A percentile compares a stretch with the other conserved stretches of the same genome.
Evolutionary conservation across 2,329 filamentous ascomycete species (phyloP).

Genomic region (Ophiostoma ips): DNA sequence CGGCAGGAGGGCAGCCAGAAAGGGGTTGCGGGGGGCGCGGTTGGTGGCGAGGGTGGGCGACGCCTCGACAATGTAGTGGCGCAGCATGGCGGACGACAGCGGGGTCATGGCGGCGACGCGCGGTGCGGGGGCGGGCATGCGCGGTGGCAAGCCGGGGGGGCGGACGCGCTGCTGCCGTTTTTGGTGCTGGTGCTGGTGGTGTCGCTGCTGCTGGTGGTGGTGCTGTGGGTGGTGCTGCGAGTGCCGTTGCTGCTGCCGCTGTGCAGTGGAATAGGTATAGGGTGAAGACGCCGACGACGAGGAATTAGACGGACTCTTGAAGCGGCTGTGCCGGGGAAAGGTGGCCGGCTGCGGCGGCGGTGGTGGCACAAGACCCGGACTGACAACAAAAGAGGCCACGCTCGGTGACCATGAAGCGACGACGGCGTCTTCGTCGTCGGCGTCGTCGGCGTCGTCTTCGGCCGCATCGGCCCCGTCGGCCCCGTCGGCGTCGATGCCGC

Average conservation of each 20-base stretch:
- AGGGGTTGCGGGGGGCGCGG: conserved; percentile 11
- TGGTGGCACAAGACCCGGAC: neutral
- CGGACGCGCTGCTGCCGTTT: neutral
- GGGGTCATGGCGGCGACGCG: conserved; percentile 12
- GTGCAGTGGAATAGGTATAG: neutral
- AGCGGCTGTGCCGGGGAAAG: neutral
- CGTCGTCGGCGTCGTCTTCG: neutral
- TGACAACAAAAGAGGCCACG: conserved; percentile 3
- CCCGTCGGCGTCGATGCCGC: neutral
- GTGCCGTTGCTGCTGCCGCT: neutral
- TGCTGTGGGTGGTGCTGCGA: neutral
- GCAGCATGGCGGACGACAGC: conserved; percentile 11
- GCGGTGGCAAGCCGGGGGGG: neutral
- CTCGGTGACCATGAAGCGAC: conserved; percentile 5
- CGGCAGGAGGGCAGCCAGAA: conserved; percentile 12
- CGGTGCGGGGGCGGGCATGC: neutral
- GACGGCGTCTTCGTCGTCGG: conserved; percentile 5
- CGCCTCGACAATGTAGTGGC: conserved; percentile 12
- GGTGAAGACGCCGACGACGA: neutral
- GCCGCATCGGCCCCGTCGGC: neutral
- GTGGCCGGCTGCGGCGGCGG: neutral
- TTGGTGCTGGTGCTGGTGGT: neutral
- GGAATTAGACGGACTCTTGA: neutral
- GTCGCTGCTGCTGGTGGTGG: neutral
- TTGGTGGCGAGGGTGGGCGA: conserved; percentile 7